A percentile compares a stretch with the other conserved stretches of the same genome.
Conservation (phyloP, 2,329 filamentous ascomycete species). For the Fusarium sterilihyphosum region DNA sequence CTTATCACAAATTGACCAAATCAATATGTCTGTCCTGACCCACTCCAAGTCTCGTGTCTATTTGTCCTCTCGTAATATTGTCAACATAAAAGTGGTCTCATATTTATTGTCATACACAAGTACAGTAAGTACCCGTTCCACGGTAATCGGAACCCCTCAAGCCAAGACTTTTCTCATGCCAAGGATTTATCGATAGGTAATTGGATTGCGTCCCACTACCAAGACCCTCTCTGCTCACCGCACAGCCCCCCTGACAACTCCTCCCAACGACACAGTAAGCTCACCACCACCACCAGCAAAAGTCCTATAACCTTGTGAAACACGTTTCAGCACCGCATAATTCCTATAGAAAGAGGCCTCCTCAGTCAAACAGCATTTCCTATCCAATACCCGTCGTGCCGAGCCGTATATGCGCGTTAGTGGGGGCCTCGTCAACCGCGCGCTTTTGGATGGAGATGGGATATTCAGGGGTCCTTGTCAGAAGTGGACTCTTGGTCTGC, state of each 20-base stretch:
- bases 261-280: neutral
- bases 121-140: neutral
- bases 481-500: slow-evolving; percentile 12
- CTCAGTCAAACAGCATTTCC: no score
- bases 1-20: neutral
- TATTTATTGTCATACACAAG: neutral
- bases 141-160: slow-evolving; percentile 4
- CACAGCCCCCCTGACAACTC: neutral
- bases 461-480: slow-evolving; percentile 1
- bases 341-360: neutral
- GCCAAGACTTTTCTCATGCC: slow-evolving; percentile 10
- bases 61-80: neutral
- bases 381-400: slow-evolving; percentile 14
- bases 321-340: neutral
- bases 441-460: neutral
- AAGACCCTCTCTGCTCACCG: slow-evolving; percentile 19
- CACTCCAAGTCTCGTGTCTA: neutral
- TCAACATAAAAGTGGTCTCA: neutral
- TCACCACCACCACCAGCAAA: neutral
- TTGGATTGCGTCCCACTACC: slow-evolving; percentile 8
- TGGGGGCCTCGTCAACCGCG: slow-evolving; percentile 14
- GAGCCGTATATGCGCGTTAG: slow-evolving; percentile 8
- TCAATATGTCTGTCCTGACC: neutral
- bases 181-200: neutral
- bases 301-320: neutral